phyloP scores from a whole-genome alignment of 2,329 filamentous ascomycete species.

The Ilyonectria mors-panacis region DNA sequence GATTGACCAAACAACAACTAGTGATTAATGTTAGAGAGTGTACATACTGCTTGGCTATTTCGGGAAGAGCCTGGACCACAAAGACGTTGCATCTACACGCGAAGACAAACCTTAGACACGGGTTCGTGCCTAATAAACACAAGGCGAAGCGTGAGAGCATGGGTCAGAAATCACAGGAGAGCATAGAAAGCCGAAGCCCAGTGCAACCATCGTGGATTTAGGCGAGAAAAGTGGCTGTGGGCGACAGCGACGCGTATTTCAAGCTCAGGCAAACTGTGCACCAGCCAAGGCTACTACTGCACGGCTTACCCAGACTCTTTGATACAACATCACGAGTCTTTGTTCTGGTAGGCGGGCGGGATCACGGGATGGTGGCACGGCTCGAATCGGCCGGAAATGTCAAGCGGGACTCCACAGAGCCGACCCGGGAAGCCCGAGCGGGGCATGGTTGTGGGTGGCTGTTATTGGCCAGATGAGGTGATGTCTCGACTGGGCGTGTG shows the following conservation, averaged over 20 bases:
- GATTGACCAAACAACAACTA: too few species aligned
- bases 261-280: not conserved
- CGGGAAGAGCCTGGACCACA: not conserved
- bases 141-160: not conserved
- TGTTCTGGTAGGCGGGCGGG: not conserved
- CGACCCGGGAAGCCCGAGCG: constrained; percentile 22
- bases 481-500: constrained; percentile 3
- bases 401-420: constrained; percentile 17
- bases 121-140: not conserved
- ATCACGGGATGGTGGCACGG: constrained; percentile 15
- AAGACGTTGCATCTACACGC: not conserved
- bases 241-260: too few species aligned
- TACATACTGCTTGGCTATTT: too few species aligned
- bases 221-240: not conserved
- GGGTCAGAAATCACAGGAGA: not conserved
- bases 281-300: not conserved
- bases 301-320: too few species aligned
- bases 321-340: not conserved
- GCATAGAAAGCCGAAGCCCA: not conserved
- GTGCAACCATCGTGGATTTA: not conserved
- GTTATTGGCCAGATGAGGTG: constrained; percentile 35
- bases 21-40: too few species aligned
- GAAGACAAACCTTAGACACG: not conserved
- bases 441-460: constrained; percentile 33
- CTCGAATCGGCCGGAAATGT: not conserved